Evolutionary conservation across 345 rosid species (phyloP), one percentile per base, ranked within the genome.

Genomic region (Gossypioides kirkii): DNA sequence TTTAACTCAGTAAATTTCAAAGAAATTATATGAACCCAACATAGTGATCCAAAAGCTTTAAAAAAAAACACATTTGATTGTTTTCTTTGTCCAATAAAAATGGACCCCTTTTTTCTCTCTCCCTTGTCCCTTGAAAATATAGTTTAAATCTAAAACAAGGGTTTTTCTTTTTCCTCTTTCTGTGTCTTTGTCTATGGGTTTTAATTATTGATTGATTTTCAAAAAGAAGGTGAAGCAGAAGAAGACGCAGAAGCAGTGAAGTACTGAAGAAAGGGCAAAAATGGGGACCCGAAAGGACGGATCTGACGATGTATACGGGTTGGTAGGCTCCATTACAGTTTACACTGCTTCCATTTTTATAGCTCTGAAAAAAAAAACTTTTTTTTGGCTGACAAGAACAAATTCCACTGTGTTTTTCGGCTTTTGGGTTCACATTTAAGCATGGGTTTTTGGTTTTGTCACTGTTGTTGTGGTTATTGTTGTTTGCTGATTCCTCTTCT

Each of bases 221-320:
- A 68, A 58, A 25, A 58, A 58, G 22, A 18, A 2, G 59, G 11
- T n/a, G 59, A 54, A 54, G 25, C 20, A 54, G 68, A 61, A 56
- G 41, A 12, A 23, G 67, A 17, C 28, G 42, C 17, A 55, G 58
- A 20, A 46, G 59, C 20, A 54, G 49, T 46, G 53, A 55, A 22
- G 60, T 12, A 55, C 47, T 72, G 64, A 52, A 71, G 63, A 9
- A 45, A 41, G 54, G 25, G 59, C 38, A 59, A 12, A 65, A 52
- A 13, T 58, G 80, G 61, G 49, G 50, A 63, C 80, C 81, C 87
- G 74, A 77, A 70, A 66, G 77, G 77, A 78, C 77, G 76, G 86
- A 89, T 90, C 83, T 82, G 84, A 78, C 77, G 79, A 85, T 78
- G 78, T 79, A 74, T 81, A 32, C 38, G 79, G 85, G 86, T 72